phyloP scores from a whole-genome alignment of 2,329 filamentous ascomycete genomes.

The Curvularia verruculosa region DNA sequence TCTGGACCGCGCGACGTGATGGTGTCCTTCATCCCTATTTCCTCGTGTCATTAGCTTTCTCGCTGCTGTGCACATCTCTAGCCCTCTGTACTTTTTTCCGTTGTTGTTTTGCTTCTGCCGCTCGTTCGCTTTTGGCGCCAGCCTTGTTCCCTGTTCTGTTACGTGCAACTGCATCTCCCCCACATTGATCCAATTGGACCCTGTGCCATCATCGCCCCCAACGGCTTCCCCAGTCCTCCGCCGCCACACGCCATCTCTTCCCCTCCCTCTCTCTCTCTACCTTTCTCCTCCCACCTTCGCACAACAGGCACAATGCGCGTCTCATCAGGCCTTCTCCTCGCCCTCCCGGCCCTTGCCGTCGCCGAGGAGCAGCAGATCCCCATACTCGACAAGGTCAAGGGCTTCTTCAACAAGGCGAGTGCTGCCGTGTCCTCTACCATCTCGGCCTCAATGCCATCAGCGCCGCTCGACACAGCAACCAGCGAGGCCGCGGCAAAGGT shows the following conservation, averaged over 20 bases:
- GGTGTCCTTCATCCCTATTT: conserved; percentile 13
- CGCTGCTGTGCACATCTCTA: neutral
- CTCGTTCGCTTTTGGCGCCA: conserved; percentile 14
- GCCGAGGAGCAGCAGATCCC: conserved; percentile 67
- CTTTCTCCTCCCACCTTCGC: neutral
- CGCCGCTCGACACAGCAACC: conserved; percentile 54
- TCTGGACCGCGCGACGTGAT: conserved; percentile 11
- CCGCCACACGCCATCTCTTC: conserved; percentile 14
- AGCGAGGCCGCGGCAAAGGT: conserved; percentile 60
- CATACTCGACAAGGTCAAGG: conserved; percentile 65
- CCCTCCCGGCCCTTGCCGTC: conserved; percentile 57
- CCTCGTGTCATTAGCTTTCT: conserved; percentile 8
- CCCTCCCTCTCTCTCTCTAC: conserved; percentile 5
- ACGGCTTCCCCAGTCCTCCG: neutral
- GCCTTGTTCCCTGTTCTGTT: conserved; percentile 12
- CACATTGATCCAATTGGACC: conserved; percentile 32
- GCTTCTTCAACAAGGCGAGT: conserved; percentile 62
- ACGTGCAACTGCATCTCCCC: conserved; percentile 18
- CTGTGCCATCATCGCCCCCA: conserved; percentile 25
- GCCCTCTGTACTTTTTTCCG: no score
- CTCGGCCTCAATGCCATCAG: conserved; percentile 40
- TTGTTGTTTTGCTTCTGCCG: conserved; percentile 6
- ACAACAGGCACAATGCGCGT: conserved; percentile 55
- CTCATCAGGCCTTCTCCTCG: conserved; percentile 57
- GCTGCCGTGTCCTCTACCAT: conserved; percentile 62